phyloP scores from a whole-genome alignment of 1,139 yeast species.

The Spathaspora jeffriesii region DNA sequence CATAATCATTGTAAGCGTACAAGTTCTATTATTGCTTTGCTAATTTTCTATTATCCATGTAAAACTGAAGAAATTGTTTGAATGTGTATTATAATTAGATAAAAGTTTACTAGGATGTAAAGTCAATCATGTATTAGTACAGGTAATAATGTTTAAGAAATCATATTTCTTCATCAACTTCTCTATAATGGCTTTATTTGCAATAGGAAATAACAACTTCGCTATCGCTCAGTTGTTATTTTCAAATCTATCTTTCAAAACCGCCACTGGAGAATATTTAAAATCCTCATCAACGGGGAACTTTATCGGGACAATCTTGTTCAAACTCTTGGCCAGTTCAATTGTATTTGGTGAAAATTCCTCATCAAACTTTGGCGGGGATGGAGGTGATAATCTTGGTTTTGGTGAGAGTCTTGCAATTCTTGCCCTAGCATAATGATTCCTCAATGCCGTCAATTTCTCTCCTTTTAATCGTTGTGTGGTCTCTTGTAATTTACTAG shows the following conservation, averaged over 20 bases:
- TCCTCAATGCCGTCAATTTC: constrained; percentile 33
- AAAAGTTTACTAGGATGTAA: no score
- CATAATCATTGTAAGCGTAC: no score
- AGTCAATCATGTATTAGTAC: no score
- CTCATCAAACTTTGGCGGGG: constrained; percentile 26
- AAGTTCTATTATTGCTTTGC: no score
- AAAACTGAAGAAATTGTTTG: neutral
- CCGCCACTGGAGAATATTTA: constrained; percentile 30
- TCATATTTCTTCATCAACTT: no score
- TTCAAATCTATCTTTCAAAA: constrained; percentile 4
- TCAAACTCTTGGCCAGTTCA: constrained; percentile 38
- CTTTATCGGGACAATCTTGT: constrained; percentile 39
- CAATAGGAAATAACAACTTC: neutral
- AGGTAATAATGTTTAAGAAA: no score
- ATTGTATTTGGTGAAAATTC: constrained; percentile 15
- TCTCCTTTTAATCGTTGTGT: constrained; percentile 35
- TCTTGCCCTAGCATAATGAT: constrained; percentile 31
- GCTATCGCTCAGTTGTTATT: neutral
- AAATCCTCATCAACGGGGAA: constrained; percentile 38
- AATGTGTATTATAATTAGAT: no score
- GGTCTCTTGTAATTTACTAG: constrained; percentile 41
- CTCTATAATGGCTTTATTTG: no score
- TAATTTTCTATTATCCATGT: no score
- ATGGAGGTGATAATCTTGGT: neutral
- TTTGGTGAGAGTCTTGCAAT: constrained; percentile 14